Conservation (phyloP, 129 eudicot genomes). For the Lactuca saligna region DNA sequence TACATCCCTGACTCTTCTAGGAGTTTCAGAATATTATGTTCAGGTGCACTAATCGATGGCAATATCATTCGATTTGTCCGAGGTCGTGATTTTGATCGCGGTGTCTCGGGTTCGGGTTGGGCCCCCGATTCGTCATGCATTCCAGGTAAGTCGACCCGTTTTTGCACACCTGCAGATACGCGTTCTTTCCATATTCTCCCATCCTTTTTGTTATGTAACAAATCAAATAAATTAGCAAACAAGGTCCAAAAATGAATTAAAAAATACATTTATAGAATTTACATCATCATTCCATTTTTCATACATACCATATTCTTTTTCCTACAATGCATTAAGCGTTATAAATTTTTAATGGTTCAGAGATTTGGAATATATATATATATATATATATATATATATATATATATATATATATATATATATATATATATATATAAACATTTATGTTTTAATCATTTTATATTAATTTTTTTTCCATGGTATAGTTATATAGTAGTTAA, state of each 20-base stretch:
- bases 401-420: no score
- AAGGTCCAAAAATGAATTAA: background rate
- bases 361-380: no score
- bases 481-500: no score
- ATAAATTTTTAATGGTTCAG: no score
- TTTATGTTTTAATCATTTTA: no score
- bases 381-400: no score
- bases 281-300: no score
- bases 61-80: constrained; percentile 61
- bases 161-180: constrained; percentile 59
- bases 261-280: background rate
- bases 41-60: constrained; percentile 88
- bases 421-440: no score
- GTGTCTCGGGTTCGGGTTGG: constrained; percentile 42
- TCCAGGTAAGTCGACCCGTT: constrained; percentile 46
- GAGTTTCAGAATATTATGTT: constrained; percentile 71
- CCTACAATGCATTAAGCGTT: no score
- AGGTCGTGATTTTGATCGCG: constrained; percentile 44
- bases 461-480: no score
- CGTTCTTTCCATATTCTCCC: constrained; percentile 98
- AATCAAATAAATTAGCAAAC: background rate
- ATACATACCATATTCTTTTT: no score
- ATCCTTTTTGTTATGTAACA: constrained; percentile 45
- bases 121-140: constrained; percentile 45
- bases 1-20: constrained; percentile 70